Evolutionary conservation across 177 flowering plant species (phyloP).

Genomic region (Telopea speciosissima): DNA sequence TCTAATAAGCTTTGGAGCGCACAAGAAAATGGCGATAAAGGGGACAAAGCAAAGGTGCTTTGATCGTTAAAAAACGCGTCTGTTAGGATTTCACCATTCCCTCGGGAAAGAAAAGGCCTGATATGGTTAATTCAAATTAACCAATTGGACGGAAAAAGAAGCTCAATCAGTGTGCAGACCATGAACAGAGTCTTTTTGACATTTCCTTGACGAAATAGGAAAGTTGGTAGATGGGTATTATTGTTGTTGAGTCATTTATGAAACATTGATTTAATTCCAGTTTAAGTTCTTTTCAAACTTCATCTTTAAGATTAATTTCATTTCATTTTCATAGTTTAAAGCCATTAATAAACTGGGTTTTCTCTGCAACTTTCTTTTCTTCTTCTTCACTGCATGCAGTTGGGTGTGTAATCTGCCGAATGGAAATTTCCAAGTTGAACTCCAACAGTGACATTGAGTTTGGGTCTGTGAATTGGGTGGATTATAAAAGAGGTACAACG

Average conservation of each 20-base stretch:
- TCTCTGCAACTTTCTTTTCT: no score
- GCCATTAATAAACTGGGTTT: no score
- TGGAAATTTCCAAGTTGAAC: no score
- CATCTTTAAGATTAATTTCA: no score
- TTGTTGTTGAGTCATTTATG: constrained; percentile 3
- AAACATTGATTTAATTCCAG: constrained; percentile 6
- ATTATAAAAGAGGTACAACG: no score
- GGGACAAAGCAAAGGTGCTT: background rate
- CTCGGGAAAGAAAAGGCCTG: no score
- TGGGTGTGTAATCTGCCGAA: constrained; percentile 64
- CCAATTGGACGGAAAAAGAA: background rate
- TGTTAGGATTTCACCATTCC: no score
- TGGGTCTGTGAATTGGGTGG: no score
- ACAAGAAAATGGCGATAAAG: constrained; percentile 13
- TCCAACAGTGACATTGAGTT: no score
- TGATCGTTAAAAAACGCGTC: background rate
- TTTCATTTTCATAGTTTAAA: no score
- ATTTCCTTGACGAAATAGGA: constrained; percentile 2
- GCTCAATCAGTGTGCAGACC: background rate
- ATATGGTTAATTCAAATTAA: no score
- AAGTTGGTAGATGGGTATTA: constrained; percentile 16
- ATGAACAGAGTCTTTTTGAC: background rate
- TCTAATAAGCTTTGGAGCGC: background rate
- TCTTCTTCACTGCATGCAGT: constrained; percentile 90
- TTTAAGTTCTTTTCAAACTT: constrained; percentile 12